These are phyloP conservation scores for Viola pubescens DNA, from an alignment of 441 rosid genomes.

Conservation along the genomic window DNA sequence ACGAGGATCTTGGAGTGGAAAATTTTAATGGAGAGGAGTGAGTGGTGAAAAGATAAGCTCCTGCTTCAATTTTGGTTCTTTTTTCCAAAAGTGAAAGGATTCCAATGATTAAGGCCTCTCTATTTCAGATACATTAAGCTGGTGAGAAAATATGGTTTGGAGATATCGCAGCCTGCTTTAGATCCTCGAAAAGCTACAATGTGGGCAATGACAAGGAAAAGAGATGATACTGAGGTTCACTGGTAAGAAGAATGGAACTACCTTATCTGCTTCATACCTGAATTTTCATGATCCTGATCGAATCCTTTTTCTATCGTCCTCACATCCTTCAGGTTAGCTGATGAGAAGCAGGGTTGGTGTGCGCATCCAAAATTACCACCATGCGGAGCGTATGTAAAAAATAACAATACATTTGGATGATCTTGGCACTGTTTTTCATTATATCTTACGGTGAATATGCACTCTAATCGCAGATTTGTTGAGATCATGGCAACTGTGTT, in stretches of 20 bases:
- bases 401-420: not conserved
- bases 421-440: constrained; percentile 3
- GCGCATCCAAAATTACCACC: constrained; percentile 81
- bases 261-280: not conserved
- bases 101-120: not conserved
- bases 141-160: constrained; percentile 77
- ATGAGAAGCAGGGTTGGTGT: constrained; percentile 91
- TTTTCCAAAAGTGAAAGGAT: constrained; percentile 1
- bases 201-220: constrained; percentile 96
- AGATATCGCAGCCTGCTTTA: constrained; percentile 96
- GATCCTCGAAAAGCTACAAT: constrained; percentile 70
- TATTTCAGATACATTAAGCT: constrained; percentile 57
- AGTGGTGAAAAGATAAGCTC: constrained; percentile 17
- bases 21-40: constrained; percentile 68
- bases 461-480: constrained; percentile 51
- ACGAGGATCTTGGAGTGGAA: constrained; percentile 57
- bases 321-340: constrained; percentile 43
- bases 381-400: constrained; percentile 81
- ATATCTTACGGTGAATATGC: constrained; percentile 1
- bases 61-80: constrained; percentile 3
- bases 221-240: constrained; percentile 76
- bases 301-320: not conserved
- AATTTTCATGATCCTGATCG: not conserved
- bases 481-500: constrained; percentile 98
- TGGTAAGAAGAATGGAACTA: constrained; percentile 37